phyloP scores from a whole-genome alignment of 495 filamentous ascomycete genomes.

The Barbatosphaeria neglecta region DNA sequence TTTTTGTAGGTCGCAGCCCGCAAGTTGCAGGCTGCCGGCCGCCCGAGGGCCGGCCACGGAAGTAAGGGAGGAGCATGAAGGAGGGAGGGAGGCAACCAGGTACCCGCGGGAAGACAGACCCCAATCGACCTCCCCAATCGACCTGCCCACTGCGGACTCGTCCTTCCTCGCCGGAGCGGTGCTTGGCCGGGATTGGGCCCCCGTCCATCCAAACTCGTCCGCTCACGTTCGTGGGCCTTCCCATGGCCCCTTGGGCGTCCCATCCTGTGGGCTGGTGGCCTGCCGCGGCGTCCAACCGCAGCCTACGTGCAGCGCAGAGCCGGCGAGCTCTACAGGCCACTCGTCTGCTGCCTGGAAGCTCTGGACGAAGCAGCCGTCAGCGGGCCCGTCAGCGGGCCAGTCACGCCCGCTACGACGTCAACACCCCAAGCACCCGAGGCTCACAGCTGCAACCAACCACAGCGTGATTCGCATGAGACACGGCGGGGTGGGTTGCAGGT shows the following conservation, averaged over 20 bases:
- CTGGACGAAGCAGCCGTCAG: conserved; percentile 2
- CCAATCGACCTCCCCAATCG: too few relatives aligned
- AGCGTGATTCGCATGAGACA: not conserved
- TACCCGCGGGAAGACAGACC: too few relatives aligned
- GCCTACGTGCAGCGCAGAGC: not conserved
- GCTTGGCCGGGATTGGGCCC: not conserved
- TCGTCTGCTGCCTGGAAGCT: conserved; percentile 5
- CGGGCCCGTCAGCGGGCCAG: too few relatives aligned
- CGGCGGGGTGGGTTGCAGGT: not conserved
- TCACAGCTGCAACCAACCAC: not conserved
- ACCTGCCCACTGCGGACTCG: too few relatives aligned
- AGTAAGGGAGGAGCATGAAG: not conserved
- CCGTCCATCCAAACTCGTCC: too few relatives aligned
- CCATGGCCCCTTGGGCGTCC: not conserved
- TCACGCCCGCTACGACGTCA: not conserved
- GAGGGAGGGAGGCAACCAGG: not conserved
- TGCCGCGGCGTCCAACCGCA: not conserved
- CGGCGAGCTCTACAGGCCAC: not conserved
- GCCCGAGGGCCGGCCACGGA: not conserved
- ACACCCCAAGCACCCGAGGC: not conserved
- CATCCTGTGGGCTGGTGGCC: not conserved
- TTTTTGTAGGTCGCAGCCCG: not conserved
- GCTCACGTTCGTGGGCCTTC: not conserved
- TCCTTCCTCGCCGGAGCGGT: not conserved
- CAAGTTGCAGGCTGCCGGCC: not conserved